These are phyloP conservation scores for Xerophyta viscosa DNA, from an alignment of 106 monocot species.

Conservation along the genomic window DNA sequence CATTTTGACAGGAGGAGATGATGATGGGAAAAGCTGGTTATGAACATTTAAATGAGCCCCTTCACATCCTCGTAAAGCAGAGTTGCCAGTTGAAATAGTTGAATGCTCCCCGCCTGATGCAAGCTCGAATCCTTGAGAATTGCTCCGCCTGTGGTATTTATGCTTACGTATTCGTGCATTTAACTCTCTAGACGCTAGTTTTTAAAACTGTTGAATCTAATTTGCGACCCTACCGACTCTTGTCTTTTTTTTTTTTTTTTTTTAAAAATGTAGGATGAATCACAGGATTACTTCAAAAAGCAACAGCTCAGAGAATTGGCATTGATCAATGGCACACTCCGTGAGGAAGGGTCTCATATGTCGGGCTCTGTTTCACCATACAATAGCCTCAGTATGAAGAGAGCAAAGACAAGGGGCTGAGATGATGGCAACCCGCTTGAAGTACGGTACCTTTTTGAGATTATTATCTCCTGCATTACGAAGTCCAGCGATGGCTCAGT, in stretches of 20 bases:
- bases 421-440: neutral
- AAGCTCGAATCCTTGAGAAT: constrained; percentile 84
- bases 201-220: neutral
- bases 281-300: constrained; percentile 89
- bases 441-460: constrained; percentile 2
- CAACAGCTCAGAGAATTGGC: constrained; percentile 95
- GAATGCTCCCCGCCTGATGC: constrained; percentile 65
- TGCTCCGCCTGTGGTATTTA: constrained; percentile 76
- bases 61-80: constrained; percentile 89
- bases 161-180: neutral
- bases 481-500: constrained; percentile 1
- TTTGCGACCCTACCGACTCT: too few species aligned
- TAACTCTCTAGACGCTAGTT: neutral
- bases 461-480: constrained; percentile 11
- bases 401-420: constrained; percentile 83
- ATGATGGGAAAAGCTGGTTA: constrained; percentile 95
- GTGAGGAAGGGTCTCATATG: constrained; percentile 65
- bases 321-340: constrained; percentile 80
- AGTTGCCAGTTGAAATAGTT: constrained; percentile 72
- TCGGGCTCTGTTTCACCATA: constrained; percentile 86
- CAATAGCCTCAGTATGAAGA: constrained; percentile 81
- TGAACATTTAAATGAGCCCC: constrained; percentile 88
- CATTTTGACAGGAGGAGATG: constrained; percentile 80
- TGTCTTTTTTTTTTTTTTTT: neutral
- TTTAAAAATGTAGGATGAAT: constrained; percentile 55